A percentile compares a stretch with the other conserved stretches of the same genome.
phyloP scores from a whole-genome alignment of 2,329 filamentous ascomycete genomes.

The Claviceps monticola region DNA sequence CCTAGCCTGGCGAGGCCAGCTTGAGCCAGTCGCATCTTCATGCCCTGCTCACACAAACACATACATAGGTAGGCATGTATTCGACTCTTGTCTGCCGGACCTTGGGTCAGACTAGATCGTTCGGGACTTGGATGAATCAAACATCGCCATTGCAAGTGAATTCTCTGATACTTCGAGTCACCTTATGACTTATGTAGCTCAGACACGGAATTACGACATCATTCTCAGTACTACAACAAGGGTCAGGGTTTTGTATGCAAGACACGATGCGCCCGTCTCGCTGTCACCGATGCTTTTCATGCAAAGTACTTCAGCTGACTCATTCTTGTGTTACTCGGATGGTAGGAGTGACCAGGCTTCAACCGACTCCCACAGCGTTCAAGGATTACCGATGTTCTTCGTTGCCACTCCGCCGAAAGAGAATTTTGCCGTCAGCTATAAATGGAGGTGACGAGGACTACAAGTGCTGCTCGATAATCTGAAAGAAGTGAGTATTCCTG shows the following conservation, averaged over 20 bases:
- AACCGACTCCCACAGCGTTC: not conserved
- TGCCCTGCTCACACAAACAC: conserved; percentile 13
- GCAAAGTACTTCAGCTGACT: not conserved
- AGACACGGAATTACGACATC: not conserved
- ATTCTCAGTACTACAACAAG: not conserved
- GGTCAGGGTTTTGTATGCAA: not conserved
- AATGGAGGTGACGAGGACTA: not conserved
- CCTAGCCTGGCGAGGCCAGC: conserved; percentile 13
- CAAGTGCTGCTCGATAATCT: not conserved
- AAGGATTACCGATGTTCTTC: not conserved
- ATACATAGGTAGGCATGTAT: not conserved
- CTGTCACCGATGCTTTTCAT: not conserved
- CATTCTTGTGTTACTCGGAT: not conserved
- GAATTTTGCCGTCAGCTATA: not conserved
- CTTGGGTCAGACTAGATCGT: conserved; percentile 3
- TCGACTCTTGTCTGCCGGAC: conserved; percentile 4
- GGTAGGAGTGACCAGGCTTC: not conserved
- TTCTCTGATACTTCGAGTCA: not conserved
- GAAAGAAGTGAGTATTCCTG: not conserved
- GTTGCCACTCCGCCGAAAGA: not conserved
- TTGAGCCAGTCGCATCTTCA: conserved; percentile 21
- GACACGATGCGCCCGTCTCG: not conserved
- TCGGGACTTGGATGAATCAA: not conserved
- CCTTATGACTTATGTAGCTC: not conserved
- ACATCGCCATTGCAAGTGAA: not conserved